phyloP scores from a whole-genome alignment of 208 protist genomes.

The Lotmaria passim region DNA sequence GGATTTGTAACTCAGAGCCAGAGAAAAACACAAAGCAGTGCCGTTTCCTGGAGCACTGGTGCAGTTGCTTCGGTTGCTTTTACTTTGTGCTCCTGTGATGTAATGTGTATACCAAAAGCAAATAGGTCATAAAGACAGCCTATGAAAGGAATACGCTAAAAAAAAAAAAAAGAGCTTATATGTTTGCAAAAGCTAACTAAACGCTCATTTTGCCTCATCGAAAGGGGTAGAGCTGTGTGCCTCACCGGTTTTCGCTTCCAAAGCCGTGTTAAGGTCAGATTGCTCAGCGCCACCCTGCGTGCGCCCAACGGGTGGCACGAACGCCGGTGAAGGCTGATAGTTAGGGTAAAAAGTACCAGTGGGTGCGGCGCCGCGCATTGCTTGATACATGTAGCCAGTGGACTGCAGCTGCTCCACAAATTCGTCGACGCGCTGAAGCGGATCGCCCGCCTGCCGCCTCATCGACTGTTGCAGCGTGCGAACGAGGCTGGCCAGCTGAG shows the following conservation, averaged over 20 bases:
- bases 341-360: background rate
- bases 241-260: conserved; percentile 26
- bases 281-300: conserved; percentile 6
- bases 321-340: conserved; percentile 7
- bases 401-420: conserved; percentile 59
- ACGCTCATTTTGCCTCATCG: conserved; percentile 10
- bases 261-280: conserved; percentile 20
- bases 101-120: too few species aligned
- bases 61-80: too few species aligned
- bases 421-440: conserved; percentile 57
- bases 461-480: conserved; percentile 51
- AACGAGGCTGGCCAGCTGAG: conserved; percentile 41
- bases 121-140: too few species aligned
- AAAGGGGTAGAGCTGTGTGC: conserved; percentile 35
- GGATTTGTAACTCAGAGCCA: too few species aligned
- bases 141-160: background rate
- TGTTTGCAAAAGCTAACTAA: background rate
- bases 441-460: conserved; percentile 23
- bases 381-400: conserved; percentile 13
- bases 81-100: too few species aligned
- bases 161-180: background rate
- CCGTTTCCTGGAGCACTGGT: too few species aligned
- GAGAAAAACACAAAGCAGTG: too few species aligned
- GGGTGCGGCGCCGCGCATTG: background rate
- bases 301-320: conserved; percentile 1